Base-by-base conservation (phyloP, 2,329 filamentous ascomycete genomes). In the Acrocalymma vagum region DNA sequence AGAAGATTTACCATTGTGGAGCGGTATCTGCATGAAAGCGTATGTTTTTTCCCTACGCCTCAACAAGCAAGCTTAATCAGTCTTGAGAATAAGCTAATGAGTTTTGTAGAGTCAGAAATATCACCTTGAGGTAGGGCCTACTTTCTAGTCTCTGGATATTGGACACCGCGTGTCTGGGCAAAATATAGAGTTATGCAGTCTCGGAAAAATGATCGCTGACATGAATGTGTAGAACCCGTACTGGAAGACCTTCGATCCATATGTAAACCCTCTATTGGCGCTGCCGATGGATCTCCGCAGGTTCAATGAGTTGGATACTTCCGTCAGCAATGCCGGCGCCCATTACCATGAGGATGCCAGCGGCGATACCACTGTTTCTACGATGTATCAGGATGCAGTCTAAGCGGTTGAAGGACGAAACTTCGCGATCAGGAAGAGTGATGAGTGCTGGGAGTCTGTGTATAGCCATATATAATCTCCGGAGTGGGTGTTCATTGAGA, bases 191-290 rank as follows among this genome's bases (percentile, higher is more conserved):
- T n/a, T n/a, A n/a, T n/a, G n/a, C n/a, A n/a, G n/a, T n/a, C n/a
- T n/a, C n/a, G 25, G n/a, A 11, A 13, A 20, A 9, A 11, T 46
- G 27, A 29, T 9, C 5, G 11, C 6, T 23, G 11, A 20, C 9
- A 25, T 20, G 16, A 9, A 16, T 31, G n/a, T n/a, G n/a, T 22
- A 64, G 60, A 88, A 88, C 69, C 85, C 85, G 0, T 88, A 88
- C 75, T 88, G 84, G 84, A 80, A 87, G 74, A 88, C 86, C 1
- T 89, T 90, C 57, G 86, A 89, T 64, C 84, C 85, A 5, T 89
- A 88, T 57, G 86, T 90, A 20, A 75, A 83, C 31, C 87, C 86
- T 3, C 63, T 90, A 42, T 70, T 90, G 34, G 85, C 84, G 53
- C 78, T 78, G 63, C 77, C 80, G 7, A 89, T 89, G 85, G 86